These are phyloP conservation scores for Starmerella bacillaris DNA, from an alignment of 805 yeast genomes.

Conservation along the genomic window DNA sequence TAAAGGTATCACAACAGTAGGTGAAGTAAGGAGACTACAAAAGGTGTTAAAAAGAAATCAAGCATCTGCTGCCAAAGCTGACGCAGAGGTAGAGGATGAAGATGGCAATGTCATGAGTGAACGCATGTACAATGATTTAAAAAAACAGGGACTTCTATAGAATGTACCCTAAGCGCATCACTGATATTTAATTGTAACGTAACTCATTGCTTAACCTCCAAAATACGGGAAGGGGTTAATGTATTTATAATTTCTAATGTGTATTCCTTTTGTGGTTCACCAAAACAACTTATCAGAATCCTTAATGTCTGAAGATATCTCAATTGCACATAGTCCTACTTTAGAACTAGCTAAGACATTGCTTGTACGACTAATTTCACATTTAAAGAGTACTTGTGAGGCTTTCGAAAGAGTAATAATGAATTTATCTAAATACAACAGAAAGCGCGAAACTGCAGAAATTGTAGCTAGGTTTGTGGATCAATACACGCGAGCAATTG, in stretches of 20 bases:
- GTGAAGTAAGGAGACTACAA: constrained; percentile 43
- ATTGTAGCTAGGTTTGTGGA: too few relatives aligned
- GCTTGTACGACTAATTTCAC: background rate
- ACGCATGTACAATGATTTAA: constrained; percentile 64
- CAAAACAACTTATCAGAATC: too few relatives aligned
- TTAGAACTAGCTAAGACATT: background rate
- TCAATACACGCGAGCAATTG: too few relatives aligned
- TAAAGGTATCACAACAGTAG: constrained; percentile 45
- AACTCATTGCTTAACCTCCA: too few relatives aligned
- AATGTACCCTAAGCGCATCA: background rate
- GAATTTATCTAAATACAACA: too few relatives aligned
- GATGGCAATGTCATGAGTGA: constrained; percentile 86
- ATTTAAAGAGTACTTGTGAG: background rate
- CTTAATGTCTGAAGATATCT: too few relatives aligned
- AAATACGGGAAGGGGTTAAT: too few relatives aligned
- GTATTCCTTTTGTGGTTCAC: too few relatives aligned
- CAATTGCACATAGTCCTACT: too few relatives aligned
- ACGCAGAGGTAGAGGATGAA: constrained; percentile 73
- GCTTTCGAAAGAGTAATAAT: too few relatives aligned
- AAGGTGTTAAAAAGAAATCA: constrained; percentile 38
- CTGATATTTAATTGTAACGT: background rate
- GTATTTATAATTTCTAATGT: too few relatives aligned
- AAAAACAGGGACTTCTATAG: constrained; percentile 70
- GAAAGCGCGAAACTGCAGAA: too few relatives aligned
- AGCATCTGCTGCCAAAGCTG: constrained; percentile 51